Evolutionary conservation across 345 rosid genomes (phyloP), one percentile per base, ranked within the genome.

Genomic region (Hibiscus trionum): DNA sequence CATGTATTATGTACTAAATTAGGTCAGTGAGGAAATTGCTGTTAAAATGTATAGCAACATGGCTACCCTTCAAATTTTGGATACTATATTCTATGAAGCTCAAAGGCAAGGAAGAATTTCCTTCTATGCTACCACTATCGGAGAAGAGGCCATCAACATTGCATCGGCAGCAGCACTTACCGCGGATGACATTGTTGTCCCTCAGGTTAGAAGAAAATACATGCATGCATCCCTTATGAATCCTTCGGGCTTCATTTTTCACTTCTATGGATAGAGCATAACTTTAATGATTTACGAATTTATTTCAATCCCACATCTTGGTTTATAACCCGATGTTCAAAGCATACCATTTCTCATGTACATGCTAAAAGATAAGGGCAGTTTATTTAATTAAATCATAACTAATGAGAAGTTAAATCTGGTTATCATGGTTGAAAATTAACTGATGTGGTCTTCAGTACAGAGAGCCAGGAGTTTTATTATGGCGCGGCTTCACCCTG

Each of bases 401-500:
- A 39, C 52, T 19, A 2, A 39, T 39, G 52, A 42, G 29, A 64
- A 42, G 70, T 46, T 12, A 46, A 2, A 46, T 44, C 11, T 24
- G 8, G 11, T 7, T 0, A 21, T 47, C 14, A 27, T 47, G 70
- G 21, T 66, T 69, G 35, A 37, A 19, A 31, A 29, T 17, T 56
- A 14, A 37, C 15, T 71, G 55, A 27, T 3, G 64, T 64, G 16
- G 14, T 49, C 15, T 67, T 19, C 80, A 86, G 90, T 86, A 86
- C 71, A 79, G 90, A 5, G 90, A 86, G 74, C 88, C 83, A 4
- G 90, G 97, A 33, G 79, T 84, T 75, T 78, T 91, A 2, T 29
- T 91, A 47, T 91, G 93, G 93, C 91, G 97, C 31, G 97, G 97
- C 67, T 91, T 88, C 85, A 83, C 90, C 4, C 63, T 91, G 62